Conservation (phyloP, 1,284 basidiomycete species). For the Polyporus tsugae region DNA sequence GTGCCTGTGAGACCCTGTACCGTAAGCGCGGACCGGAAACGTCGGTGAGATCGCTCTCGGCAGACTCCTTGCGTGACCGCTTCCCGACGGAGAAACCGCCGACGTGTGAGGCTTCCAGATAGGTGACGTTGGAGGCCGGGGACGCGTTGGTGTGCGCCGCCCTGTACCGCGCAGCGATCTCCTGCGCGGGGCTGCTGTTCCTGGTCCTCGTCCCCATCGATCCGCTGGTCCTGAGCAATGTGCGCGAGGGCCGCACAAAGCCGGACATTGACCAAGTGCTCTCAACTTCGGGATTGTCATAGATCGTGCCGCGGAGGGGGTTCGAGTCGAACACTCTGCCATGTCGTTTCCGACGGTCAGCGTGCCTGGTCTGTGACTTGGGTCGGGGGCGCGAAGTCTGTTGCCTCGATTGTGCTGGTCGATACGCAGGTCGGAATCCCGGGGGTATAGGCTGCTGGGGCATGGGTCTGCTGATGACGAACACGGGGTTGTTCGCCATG, state of each 20-base stretch:
- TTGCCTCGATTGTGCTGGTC: conserved; percentile 15
- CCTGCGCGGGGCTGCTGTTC: conserved; percentile 34
- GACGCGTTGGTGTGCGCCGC: conserved; percentile 23
- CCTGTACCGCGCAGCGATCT: conserved; percentile 34
- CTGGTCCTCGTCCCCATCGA: conserved; percentile 13
- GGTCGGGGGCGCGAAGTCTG: conserved; percentile 4
- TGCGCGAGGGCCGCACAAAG: conserved; percentile 12
- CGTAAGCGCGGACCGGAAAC: conserved; percentile 27
- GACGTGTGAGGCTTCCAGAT: conserved; percentile 21
- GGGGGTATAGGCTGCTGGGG: conserved; percentile 26
- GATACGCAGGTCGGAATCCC: conserved; percentile 2
- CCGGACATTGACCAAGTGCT: conserved; percentile 35
- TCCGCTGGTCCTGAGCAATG: conserved; percentile 3
- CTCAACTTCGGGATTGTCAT: conserved; percentile 26
- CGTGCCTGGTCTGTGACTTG: conserved; percentile 12
- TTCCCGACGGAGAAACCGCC: conserved; percentile 13
- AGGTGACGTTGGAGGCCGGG: conserved; percentile 24
- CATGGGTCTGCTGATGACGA: conserved; percentile 30
- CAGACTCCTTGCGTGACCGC: conserved; percentile 19
- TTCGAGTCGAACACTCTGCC: conserved; percentile 27
- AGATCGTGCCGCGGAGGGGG: conserved; percentile 17
- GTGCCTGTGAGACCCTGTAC: conserved; percentile 42
- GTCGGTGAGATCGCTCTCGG: conserved; percentile 20
- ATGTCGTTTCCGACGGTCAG: conserved; percentile 28
- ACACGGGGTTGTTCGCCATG: conserved; percentile 28